Percentiles rank a stretch among this genome's conserved stretches.
These are phyloP conservation scores for Nigrospora oryzae DNA, from an alignment of 2,329 filamentous ascomycete species.

Conservation along the genomic window DNA sequence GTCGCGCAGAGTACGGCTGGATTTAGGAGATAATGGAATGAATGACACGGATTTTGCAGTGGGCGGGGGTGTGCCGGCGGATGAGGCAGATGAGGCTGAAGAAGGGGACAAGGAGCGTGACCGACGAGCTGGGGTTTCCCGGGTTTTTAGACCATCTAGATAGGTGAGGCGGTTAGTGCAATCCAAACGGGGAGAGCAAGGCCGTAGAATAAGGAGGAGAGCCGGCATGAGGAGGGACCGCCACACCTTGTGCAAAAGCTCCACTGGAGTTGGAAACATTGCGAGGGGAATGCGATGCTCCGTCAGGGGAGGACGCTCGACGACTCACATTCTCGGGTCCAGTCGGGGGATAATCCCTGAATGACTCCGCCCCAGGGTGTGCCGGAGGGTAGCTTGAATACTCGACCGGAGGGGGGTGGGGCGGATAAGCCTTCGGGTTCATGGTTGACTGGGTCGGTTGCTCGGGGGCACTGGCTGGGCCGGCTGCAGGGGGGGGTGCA, in stretches of 20 bases:
- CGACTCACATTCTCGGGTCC: conserved; percentile 25
- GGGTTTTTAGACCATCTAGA: conserved; percentile 1
- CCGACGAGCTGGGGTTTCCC: background rate
- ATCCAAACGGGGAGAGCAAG: background rate
- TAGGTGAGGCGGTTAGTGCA: background rate
- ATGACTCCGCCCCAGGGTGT: conserved; percentile 14
- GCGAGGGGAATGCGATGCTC: conserved; percentile 8
- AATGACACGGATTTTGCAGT: conserved; percentile 16
- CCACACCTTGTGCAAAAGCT: conserved; percentile 23
- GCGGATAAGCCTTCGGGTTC: conserved; percentile 17
- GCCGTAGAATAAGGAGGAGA: background rate
- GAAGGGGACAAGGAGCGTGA: conserved; percentile 1
- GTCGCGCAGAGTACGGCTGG: conserved; percentile 16
- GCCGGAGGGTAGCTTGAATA: conserved; percentile 15
- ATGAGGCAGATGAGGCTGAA: background rate
- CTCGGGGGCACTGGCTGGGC: conserved; percentile 16
- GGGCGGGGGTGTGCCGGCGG: conserved; percentile 2
- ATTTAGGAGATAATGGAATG: conserved; percentile 19
- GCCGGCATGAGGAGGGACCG: conserved; percentile 8
- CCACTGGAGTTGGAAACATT: conserved; percentile 10
- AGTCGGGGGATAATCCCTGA: conserved; percentile 7
- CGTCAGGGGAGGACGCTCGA: conserved; percentile 15
- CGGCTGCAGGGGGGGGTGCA: conserved; percentile 6
- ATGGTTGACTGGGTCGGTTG: conserved; percentile 18
- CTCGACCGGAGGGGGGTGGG: conserved; percentile 14